phyloP scores from a whole-genome alignment of 2,329 filamentous ascomycete genomes.

The Phaeosphaeriaceae sp. region DNA sequence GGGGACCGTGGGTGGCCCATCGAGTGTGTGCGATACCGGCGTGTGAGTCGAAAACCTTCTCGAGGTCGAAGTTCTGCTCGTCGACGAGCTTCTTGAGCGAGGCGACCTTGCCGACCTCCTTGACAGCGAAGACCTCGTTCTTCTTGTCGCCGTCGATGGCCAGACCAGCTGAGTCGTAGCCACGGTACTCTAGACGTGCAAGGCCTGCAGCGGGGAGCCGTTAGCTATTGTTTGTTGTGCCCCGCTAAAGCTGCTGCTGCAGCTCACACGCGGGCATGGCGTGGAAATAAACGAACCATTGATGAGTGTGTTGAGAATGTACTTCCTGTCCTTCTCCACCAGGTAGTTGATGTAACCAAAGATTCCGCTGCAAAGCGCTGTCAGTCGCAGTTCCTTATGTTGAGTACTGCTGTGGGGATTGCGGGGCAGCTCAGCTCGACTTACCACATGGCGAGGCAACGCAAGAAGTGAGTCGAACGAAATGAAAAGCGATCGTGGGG shows the following conservation, averaged over 20 bases:
- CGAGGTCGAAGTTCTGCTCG: conserved; percentile 80
- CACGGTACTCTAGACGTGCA: conserved; percentile 95
- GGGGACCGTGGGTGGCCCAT: conserved; percentile 97
- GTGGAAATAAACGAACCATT: conserved; percentile 74
- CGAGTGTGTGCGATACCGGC: conserved; percentile 98
- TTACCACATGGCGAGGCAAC: conserved; percentile 49
- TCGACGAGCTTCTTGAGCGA: conserved; percentile 95
- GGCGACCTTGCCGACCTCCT: conserved; percentile 99
- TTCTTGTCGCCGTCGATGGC: conserved; percentile 98
- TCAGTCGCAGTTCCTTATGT: conserved; percentile 26
- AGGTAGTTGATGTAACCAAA: conserved; percentile 99
- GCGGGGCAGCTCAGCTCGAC: conserved; percentile 32
- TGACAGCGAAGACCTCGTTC: conserved; percentile 96
- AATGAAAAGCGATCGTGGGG: conserved; percentile 39
- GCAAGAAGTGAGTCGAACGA: conserved; percentile 30
- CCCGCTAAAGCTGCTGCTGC: conserved; percentile 9
- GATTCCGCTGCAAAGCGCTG: conserved; percentile 72
- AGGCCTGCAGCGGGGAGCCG: conserved; percentile 67
- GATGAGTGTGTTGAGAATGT: conserved; percentile 93
- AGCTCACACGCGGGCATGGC: conserved; percentile 9
- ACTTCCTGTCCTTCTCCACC: conserved; percentile 97
- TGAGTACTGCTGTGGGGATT: conserved; percentile 1
- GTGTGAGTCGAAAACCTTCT: conserved; percentile 96
- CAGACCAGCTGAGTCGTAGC: conserved; percentile 96
- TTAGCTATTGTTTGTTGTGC: conserved; percentile 27